These are phyloP conservation scores for Ophiocordyceps unilateralis DNA, from an alignment of 2,329 filamentous ascomycete genomes.

Conservation along the genomic window DNA sequence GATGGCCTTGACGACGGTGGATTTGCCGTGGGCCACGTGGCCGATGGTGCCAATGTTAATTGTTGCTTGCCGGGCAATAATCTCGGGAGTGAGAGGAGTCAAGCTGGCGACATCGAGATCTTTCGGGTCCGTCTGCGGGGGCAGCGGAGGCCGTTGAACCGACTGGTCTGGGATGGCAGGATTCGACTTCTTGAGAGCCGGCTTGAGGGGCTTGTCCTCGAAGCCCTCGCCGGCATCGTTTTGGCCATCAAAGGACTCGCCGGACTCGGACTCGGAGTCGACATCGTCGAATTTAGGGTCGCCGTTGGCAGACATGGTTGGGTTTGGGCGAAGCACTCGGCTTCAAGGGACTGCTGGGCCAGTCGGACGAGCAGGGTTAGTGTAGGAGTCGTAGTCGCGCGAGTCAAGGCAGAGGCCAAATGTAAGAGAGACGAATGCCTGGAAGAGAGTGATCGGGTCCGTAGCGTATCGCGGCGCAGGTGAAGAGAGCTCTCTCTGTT, in stretches of 20 bases:
- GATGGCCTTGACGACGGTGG: slow-evolving; percentile 96
- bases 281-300: slow-evolving; percentile 54
- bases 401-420: background rate
- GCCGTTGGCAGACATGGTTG: slow-evolving; percentile 36
- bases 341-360: too few species aligned
- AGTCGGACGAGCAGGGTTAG: too few species aligned
- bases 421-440: background rate
- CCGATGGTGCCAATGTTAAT: slow-evolving; percentile 99
- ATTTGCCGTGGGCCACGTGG: slow-evolving; percentile 97
- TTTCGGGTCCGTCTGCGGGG: slow-evolving; percentile 84
- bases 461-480: slow-evolving; percentile 6
- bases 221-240: slow-evolving; percentile 40
- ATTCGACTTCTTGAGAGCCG: slow-evolving; percentile 62
- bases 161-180: slow-evolving; percentile 38
- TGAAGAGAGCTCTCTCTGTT: slow-evolving; percentile 3
- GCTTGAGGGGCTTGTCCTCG: slow-evolving; percentile 61
- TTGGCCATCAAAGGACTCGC: slow-evolving; percentile 44
- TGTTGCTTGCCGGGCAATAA: slow-evolving; percentile 93
- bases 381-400: background rate
- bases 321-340: background rate
- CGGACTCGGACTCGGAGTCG: slow-evolving; percentile 52
- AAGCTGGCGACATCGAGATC: slow-evolving; percentile 69
- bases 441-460: background rate
- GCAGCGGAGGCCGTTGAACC: slow-evolving; percentile 36
- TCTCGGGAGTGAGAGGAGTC: slow-evolving; percentile 80